phyloP scores from a whole-genome alignment of 177 flowering plant genomes.

The Vitis hybrid region DNA sequence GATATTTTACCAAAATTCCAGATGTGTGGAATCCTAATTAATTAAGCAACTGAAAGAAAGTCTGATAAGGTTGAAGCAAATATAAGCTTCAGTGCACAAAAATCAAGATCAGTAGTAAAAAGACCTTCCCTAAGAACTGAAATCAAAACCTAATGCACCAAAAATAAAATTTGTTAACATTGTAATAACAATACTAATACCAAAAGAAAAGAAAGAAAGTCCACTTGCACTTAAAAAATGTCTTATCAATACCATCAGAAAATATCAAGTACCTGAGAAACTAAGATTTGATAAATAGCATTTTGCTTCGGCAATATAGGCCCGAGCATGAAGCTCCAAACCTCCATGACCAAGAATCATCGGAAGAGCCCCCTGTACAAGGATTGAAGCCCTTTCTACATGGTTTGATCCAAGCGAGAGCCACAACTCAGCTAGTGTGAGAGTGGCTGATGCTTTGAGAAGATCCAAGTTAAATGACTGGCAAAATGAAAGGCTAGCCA shows the following conservation, averaged over 20 bases:
- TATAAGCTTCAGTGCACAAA: not conserved
- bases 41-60: not conserved
- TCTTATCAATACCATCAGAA: too few relatives aligned
- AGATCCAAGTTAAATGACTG: conserved; percentile 92
- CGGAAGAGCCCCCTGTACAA: conserved; percentile 74
- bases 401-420: conserved; percentile 81
- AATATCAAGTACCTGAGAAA: conserved; percentile 58
- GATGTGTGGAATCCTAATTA: too few relatives aligned
- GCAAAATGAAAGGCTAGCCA: conserved; percentile 93
- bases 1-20: too few relatives aligned
- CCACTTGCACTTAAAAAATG: not conserved
- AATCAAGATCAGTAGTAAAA: not conserved
- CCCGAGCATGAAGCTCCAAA: conserved; percentile 84
- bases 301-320: conserved; percentile 80
- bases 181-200: not conserved
- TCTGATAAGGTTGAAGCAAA: not conserved
- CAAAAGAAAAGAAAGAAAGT: not conserved
- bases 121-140: too few relatives aligned
- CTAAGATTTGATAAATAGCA: conserved; percentile 78
- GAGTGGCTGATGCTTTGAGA: conserved; percentile 86
- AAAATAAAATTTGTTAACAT: too few relatives aligned
- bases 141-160: too few relatives aligned
- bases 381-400: conserved; percentile 69
- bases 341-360: conserved; percentile 97
- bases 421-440: conserved; percentile 87